These are phyloP conservation scores for Apophysomyces variabilis DNA, from an alignment of 371 early-diverging fungal species.

Conservation along the genomic window DNA sequence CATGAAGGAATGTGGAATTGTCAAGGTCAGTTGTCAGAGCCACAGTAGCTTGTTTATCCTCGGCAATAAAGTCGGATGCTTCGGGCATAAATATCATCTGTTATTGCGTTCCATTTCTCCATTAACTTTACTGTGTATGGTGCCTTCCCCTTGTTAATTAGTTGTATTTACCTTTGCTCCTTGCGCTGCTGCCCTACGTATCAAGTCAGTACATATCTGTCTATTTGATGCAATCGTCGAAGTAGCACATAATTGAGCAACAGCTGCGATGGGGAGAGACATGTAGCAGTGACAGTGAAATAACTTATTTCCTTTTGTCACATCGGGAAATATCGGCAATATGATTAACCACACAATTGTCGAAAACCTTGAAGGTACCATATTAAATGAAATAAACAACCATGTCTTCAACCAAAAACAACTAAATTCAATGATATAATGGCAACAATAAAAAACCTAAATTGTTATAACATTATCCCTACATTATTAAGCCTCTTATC, in stretches of 20 bases:
- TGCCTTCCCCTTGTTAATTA: background rate
- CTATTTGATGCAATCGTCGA: slow-evolving; percentile 55
- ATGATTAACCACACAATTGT: background rate
- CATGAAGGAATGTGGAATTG: slow-evolving; percentile 57
- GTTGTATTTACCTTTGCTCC: slow-evolving; percentile 56
- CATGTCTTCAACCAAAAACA: too few species aligned
- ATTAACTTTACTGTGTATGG: background rate
- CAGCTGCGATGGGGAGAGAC: slow-evolving; percentile 31
- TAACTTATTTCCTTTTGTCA: too few species aligned
- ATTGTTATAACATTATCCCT: too few species aligned
- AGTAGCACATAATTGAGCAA: slow-evolving; percentile 75
- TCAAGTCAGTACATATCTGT: slow-evolving; percentile 56
- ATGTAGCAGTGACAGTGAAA: background rate
- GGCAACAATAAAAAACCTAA: too few species aligned
- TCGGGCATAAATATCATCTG: slow-evolving; percentile 87
- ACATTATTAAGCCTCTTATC: too few species aligned
- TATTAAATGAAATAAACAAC: too few species aligned
- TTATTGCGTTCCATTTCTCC: background rate
- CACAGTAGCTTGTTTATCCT: slow-evolving; percentile 47
- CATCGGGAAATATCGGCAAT: background rate
- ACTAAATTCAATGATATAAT: too few species aligned
- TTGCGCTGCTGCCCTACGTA: slow-evolving; percentile 56
- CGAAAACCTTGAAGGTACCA: too few species aligned
- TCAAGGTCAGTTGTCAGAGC: slow-evolving; percentile 54
- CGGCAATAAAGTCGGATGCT: slow-evolving; percentile 81